Base-by-base conservation (phyloP, 148 eudicot genomes). In the Vaccinium macrocarpon region DNA sequence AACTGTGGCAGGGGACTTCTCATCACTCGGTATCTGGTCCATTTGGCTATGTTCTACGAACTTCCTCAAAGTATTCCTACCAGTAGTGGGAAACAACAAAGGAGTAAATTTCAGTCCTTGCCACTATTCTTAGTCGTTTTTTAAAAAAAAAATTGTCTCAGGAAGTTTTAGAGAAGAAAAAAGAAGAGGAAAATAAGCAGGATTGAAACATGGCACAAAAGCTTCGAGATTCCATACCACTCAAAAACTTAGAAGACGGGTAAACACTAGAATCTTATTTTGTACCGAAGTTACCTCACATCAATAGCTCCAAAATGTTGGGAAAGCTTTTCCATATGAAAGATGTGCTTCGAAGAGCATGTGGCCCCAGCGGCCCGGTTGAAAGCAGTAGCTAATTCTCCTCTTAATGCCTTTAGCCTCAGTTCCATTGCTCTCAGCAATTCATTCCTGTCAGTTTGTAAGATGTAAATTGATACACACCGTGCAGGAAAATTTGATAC, bases 391-490 rank as follows among this genome's bases (percentile, higher is more conserved):
- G 86, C 88, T 76, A 97, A 75, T 87, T 97, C 98, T 82, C 85
- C 95, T 57, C 89, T 86, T 76, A 97, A 84, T 77, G 94, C 92
- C 18, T 87, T 88, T 78, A 97, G 89, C 87, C 99, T 92, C 82
- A 95, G 89, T 87, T 94, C 95, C 91, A 97, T 90, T 76, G 98
- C 99, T 71, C 92, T 94, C 80, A 97, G 82, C 85, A 97, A 88
- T 89, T 94, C 99, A 89, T 97, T 92, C 93, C 99, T 97, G 90
- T 71, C 29, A 85, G 78, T 42, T 86, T 80, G 21, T 70, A 87
- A 81, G 51, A 62, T 23, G 66, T 77, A 78, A 59, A 77, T 92
- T 70, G 87, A 87, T 81, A 77, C 46, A 82, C 71, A 81, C 62
- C 35, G 55, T 10, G 50, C 18, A 27, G 35, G 32, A 27, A 48